Percentiles rank a stretch among this genome's conserved stretches.
These are phyloP conservation scores for Scheffersomyces cryptocercus DNA, from an alignment of 1,139 yeast species.

Conservation along the genomic window DNA sequence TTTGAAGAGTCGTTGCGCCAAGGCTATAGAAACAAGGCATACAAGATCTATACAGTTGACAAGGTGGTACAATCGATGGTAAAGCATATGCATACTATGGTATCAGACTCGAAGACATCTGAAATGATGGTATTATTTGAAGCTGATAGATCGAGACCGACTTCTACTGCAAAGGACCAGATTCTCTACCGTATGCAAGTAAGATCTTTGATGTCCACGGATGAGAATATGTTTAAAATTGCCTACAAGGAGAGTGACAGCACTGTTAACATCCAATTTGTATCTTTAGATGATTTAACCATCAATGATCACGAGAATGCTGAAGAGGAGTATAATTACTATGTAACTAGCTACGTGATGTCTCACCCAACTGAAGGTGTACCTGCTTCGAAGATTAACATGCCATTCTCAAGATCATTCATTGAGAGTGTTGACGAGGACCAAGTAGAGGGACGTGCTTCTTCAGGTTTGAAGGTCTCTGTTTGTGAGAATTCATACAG, in stretches of 20 bases:
- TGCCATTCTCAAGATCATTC: slow-evolving; percentile 72
- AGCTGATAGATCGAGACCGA: slow-evolving; percentile 62
- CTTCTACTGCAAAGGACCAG: slow-evolving; percentile 83
- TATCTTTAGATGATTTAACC: slow-evolving; percentile 86
- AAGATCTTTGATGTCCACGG: slow-evolving; percentile 74
- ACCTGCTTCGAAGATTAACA: slow-evolving; percentile 69
- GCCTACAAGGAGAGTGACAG: slow-evolving; percentile 58
- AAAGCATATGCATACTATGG: slow-evolving; percentile 80
- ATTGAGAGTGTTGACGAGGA: slow-evolving; percentile 59
- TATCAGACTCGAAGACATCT: slow-evolving; percentile 79
- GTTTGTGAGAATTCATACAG: slow-evolving; percentile 79
- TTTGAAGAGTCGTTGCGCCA: slow-evolving; percentile 95
- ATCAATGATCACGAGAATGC: slow-evolving; percentile 72
- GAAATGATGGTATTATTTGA: slow-evolving; percentile 83
- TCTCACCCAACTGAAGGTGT: slow-evolving; percentile 98
- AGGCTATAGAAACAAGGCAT: slow-evolving; percentile 92
- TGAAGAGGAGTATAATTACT: slow-evolving; percentile 88
- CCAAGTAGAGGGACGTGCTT: slow-evolving; percentile 64
- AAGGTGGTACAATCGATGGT: slow-evolving; percentile 89
- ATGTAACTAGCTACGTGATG: slow-evolving; percentile 88
- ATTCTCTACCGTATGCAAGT: slow-evolving; percentile 88
- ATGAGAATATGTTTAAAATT: slow-evolving; percentile 91
- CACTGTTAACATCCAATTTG: slow-evolving; percentile 74
- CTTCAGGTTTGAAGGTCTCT: slow-evolving; percentile 77
- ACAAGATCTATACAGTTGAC: slow-evolving; percentile 88